Conservation (phyloP, 1,284 basidiomycete genomes). For the Apiotrichum porosum region DNA sequence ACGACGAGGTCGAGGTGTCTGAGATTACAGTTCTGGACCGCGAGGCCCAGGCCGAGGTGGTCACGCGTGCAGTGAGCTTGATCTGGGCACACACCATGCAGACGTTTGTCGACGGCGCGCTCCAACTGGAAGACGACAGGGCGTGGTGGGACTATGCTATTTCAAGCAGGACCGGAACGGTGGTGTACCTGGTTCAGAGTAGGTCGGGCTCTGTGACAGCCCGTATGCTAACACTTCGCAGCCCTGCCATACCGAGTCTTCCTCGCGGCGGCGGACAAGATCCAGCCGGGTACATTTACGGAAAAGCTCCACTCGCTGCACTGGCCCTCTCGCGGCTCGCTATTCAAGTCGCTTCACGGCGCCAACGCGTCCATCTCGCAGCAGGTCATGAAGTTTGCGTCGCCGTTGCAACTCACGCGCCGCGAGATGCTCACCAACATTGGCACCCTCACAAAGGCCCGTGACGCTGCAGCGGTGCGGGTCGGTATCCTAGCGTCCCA, state of each 20-base stretch:
- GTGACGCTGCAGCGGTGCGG: conserved; percentile 30
- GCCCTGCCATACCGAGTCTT: conserved; percentile 44
- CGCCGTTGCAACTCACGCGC: conserved; percentile 40
- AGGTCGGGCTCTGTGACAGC: too few relatives aligned
- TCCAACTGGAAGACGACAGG: conserved; percentile 40
- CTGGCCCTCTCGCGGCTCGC: conserved; percentile 12
- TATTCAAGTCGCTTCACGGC: conserved; percentile 12
- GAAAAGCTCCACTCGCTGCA: conserved; percentile 17
- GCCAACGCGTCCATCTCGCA: background rate
- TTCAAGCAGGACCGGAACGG: conserved; percentile 26
- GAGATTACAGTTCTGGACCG: conserved; percentile 30
- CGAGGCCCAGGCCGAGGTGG: conserved; percentile 38
- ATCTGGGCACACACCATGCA: conserved; percentile 46
- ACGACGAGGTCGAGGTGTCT: background rate
- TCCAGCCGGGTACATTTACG: conserved; percentile 3
- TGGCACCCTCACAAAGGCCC: conserved; percentile 26
- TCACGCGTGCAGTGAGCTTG: conserved; percentile 42
- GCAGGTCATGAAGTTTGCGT: conserved; percentile 29
- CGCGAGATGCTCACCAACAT: conserved; percentile 40
- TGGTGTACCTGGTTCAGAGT: conserved; percentile 46
- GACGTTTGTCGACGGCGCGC: conserved; percentile 33
- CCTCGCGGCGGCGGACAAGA: conserved; percentile 18
- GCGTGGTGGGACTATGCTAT: conserved; percentile 40
- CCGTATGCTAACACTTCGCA: too few relatives aligned
- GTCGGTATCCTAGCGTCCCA: conserved; percentile 42